Base-by-base conservation (phyloP, 2,329 filamentous ascomycete species). In the Microsporum audouinii region DNA sequence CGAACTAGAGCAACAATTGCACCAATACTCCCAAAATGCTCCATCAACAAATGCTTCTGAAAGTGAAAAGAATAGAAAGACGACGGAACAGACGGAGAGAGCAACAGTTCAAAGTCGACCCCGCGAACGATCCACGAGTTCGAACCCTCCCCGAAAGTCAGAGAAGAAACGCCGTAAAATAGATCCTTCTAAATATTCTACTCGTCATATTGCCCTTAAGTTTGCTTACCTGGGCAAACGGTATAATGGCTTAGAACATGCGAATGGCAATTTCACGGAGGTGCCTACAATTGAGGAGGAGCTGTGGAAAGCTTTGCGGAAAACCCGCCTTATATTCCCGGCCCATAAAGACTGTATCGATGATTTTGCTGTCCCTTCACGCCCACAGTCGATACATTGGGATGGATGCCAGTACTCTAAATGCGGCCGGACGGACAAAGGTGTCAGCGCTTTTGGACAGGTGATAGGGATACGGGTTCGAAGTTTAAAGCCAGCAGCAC, bases 371-470 rank as follows among this genome's bases (percentile, higher is more conserved):
- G 55, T 39, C 31, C 12, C 55, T n/a, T 31, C 34, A 29, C 62
- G 58, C 47, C 71, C 73, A 29, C 72, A 73, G 53, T 73, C 76
- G 39, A 74, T 96, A 31, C 87, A 89, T 72, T 96, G 90, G 82
- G 84, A 88, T 38, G 86, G 86, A 5, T 91, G 85, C 73, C 88
- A 95, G 63, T 99, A 97, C 73, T 91, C 88, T 39, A 99, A 99
- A 74, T 96, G 92, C 70, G 94, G 94, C 1, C 82, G 94, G 64
- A 99, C 94, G 17, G 94, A 99, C 72, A 82, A 85, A 60, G 94
- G 94, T 10, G 94, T 99, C 39, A 96, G 91, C 73, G 91, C 94
- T 2, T 99, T 99, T 76, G 94, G 94, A 0, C 94, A 99, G 77
- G 94, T 99, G 61, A 85, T 99, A 69, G 88, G 86, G 0, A 76